Base-by-base conservation (phyloP, 2,329 filamentous ascomycete species). In the Ophiostoma ulmi region DNA sequence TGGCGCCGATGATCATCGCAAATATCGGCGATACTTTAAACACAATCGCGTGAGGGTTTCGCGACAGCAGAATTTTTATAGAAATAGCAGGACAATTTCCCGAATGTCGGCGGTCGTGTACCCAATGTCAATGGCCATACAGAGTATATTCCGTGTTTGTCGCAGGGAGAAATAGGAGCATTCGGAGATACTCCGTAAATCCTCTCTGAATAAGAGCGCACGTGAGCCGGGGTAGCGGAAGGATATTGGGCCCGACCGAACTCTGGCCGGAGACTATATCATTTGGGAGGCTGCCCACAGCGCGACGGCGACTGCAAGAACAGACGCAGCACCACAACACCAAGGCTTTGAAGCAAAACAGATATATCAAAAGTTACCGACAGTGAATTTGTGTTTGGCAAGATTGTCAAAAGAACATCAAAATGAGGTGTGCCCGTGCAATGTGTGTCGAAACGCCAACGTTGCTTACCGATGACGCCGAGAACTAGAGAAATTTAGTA, bases 331-430 rank as follows among this genome's bases (percentile, higher is more conserved):
- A 11, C 10, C 4, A 8, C n/a, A 17, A 13, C 2, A 22, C 31
- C 22, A 10, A 1, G 22, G 22, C 52, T 10, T 5, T 58, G 10
- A 0, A 8, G 1, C 8, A 58, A 26, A 58, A 2, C 5, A 58
- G 8, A n/a, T 26, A 26, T 26, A 58, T 14, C 52, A 58, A 58
- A 58, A 58, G 52, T 58, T 58, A 58, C 52, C 52, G 52, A 58
- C 52, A 14, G 8, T 26, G n/a, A 22, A 26, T 14, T 10, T 26
- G 52, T 26, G 3, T 26, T 3, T 10, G 3, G 5, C 8, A 3
- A 4, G 11, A 22, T 5, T 4, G n/a, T 13, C n/a, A 22, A 22
- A 48, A 20, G 0, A 48, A 3, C 5, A 20, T 20, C 22, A 31
- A 5, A 10, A 26, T 17, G 17, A 26, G 3, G 52, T 11, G n/a